Base-by-base conservation (phyloP, 148 eudicot genomes). In the Rhododendron ovatum region DNA sequence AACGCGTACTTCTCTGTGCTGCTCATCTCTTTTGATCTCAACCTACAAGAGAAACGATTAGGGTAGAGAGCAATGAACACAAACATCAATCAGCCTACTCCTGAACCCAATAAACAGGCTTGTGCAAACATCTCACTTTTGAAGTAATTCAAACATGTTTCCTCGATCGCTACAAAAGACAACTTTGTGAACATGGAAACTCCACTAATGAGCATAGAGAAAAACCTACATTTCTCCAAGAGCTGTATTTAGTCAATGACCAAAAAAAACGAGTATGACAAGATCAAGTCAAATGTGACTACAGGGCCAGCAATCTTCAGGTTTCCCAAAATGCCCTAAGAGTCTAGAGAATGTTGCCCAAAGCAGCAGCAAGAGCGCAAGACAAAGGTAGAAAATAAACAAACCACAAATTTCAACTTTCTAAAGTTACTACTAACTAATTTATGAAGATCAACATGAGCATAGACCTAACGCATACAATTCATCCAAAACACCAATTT, bases 1-100 rank as follows among this genome's bases (percentile, higher is more conserved):
- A 78, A 97, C 88, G n/a, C 98, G 94, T 18, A 97, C 98, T 91
- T 97, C 99, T 43, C 87, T 78, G 86, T 94, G 90, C 65, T 88
- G 87, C 78, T 79, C 88, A 88, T 97, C 99, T 63, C 93, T 90
- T 89, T 95, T 95, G 86, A 97, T 89, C 87, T 96, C 99, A 88
- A 95, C 89, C 99, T 96, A 55, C 82, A 86, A 48, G 24, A 79
- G 39, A 77, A 80, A 73, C 0, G 10, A 26, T 15, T 13, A 63
- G 47, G 8, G 26, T 24, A 79, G 51, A 45, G 81, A 41, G 82
- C 39, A 51, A 51, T 50, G 63, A 28, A 50, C 41, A 51, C 24
- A 26, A 80, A 80, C 35, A 30, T 28, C 33, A 30, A 77, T 43
- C 51, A 43, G 51, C 20, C 80, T 43, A 51, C 80, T 77, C 43